These are phyloP conservation scores for Fusarium euwallaceae DNA, from an alignment of 2,329 filamentous ascomycete genomes.

Conservation along the genomic window DNA sequence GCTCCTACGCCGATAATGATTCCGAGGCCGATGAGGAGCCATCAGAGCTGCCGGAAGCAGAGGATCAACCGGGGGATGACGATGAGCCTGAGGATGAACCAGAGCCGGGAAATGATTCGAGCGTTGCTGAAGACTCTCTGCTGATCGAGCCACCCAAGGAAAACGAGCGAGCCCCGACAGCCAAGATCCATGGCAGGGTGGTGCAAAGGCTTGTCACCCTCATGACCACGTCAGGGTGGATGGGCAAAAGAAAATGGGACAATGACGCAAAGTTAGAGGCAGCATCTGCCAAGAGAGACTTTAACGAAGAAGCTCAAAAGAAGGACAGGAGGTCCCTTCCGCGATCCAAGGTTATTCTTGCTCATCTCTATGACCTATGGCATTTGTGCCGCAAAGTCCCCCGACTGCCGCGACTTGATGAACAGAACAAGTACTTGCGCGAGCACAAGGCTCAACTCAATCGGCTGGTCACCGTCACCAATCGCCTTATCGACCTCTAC, in stretches of 20 bases:
- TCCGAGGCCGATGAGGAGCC: neutral
- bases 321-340: neutral
- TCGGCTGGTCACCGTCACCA: conserved; percentile 21
- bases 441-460: conserved; percentile 10
- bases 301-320: neutral
- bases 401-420: conserved; percentile 8
- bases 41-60: neutral
- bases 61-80: neutral
- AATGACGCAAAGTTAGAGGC: conserved; percentile 1
- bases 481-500: conserved; percentile 16
- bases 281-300: neutral
- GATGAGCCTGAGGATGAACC: neutral
- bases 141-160: conserved; percentile 30
- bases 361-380: conserved; percentile 24
- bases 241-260: conserved; percentile 28
- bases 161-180: conserved; percentile 1
- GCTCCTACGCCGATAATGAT: neutral
- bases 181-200: conserved; percentile 17
- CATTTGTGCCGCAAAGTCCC: conserved; percentile 34
- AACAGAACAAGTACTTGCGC: conserved; percentile 32
- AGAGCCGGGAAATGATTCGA: neutral
- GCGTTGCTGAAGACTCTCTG: conserved; percentile 33
- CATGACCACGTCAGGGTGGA: conserved; percentile 27
- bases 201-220: conserved; percentile 16
- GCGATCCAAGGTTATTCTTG: conserved; percentile 28